phyloP scores from a whole-genome alignment of 805 yeast species.

The Hanseniaspora meyeri region DNA sequence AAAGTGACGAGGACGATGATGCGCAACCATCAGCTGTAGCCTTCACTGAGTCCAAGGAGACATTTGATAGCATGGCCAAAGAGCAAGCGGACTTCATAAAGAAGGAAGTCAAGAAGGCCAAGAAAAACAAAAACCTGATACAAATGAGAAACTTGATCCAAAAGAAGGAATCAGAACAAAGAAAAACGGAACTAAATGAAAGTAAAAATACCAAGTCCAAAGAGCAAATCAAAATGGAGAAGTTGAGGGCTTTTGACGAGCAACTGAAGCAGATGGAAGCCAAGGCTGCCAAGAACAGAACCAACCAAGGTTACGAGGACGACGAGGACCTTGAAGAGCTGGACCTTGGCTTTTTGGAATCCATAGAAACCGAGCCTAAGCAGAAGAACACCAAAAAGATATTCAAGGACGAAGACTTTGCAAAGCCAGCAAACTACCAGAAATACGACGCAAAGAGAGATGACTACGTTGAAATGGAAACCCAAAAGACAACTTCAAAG shows the following conservation, averaged over 20 bases:
- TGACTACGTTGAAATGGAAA: conserved; percentile 6
- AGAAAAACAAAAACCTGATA: conserved; percentile 19
- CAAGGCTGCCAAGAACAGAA: conserved; percentile 10
- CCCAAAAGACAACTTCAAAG: conserved; percentile 16
- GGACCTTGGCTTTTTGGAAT: conserved; percentile 31
- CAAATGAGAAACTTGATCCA: conserved; percentile 22
- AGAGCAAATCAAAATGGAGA: conserved; percentile 14
- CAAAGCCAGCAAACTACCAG: conserved; percentile 3
- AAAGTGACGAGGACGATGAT: conserved; percentile 26
- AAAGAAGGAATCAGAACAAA: conserved; percentile 16
- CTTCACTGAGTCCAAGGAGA: conserved; percentile 20
- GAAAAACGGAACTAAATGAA: conserved; percentile 22
- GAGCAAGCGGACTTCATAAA: conserved; percentile 21
- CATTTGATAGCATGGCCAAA: conserved; percentile 9
- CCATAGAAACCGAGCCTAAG: conserved; percentile 19
- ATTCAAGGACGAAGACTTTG: conserved; percentile 24
- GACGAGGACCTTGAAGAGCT: conserved; percentile 29
- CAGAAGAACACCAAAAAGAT: conserved; percentile 26
- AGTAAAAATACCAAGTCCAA: conserved; percentile 25
- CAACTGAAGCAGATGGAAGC: conserved; percentile 21
- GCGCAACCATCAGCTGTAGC: conserved; percentile 43
- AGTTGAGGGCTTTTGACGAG: conserved; percentile 26
- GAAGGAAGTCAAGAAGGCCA: conserved; percentile 22
- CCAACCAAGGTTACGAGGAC: background rate
- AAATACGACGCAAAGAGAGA: conserved; percentile 9